These are phyloP conservation scores for Vanilla planifolia DNA, from an alignment of 106 monocot species.

Conservation along the genomic window DNA sequence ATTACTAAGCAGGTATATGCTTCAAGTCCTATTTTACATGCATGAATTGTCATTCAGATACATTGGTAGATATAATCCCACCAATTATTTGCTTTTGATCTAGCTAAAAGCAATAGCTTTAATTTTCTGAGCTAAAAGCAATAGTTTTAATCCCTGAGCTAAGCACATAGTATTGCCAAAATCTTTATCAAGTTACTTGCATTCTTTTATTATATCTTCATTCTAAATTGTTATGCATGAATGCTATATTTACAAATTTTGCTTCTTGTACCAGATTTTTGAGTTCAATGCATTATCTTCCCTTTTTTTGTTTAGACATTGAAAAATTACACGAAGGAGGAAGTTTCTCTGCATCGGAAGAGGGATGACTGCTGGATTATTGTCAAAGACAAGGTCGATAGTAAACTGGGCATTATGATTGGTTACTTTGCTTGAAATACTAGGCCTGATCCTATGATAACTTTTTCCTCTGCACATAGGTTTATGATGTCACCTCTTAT, in stretches of 20 bases:
- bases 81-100: not conserved
- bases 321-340: conserved; percentile 57
- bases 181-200: not conserved
- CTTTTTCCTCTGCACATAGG: conserved; percentile 24
- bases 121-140: not conserved
- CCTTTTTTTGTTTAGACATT: conserved; percentile 16
- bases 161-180: not conserved
- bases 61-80: not conserved
- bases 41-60: not conserved
- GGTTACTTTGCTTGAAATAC: not conserved
- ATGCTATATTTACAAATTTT: not conserved
- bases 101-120: not conserved
- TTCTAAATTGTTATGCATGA: no score
- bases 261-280: not conserved
- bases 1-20: not conserved
- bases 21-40: not conserved
- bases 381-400: conserved; percentile 80
- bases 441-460: not conserved
- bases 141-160: not conserved
- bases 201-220: not conserved
- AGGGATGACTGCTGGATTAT: conserved; percentile 96
- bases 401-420: not conserved
- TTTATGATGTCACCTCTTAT: conserved; percentile 94
- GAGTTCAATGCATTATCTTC: not conserved
- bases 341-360: conserved; percentile 67